Base-by-base conservation (phyloP, 2,329 filamentous ascomycete species). In the Tricladium varicosporioides region DNA sequence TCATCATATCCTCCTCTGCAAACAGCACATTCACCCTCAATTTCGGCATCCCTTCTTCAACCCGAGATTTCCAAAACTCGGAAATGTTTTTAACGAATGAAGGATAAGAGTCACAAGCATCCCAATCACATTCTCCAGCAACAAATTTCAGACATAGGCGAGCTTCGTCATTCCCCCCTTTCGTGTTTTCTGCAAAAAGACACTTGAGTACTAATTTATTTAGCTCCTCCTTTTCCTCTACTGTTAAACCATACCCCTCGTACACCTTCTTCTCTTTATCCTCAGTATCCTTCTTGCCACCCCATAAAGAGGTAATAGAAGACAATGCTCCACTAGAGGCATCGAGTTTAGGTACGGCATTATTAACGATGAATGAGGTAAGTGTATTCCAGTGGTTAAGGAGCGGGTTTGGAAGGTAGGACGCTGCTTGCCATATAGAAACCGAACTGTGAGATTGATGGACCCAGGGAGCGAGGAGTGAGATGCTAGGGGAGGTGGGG, bases 1-100 rank as follows among this genome's bases (percentile, higher is more conserved):
- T 74, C 73, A 80, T 69, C 1, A 70, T 60, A 65, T 79, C 78
- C 2, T 64, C 69, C 14, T 67, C 70, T 1, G 71, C 62, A 62
- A 76, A 76, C 2, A 59, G 45, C 8, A 66, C 51, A 13, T 56
- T 56, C 0, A 69, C 50, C 5, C 33, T 63, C 31, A 69, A 54
- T 22, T 57, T 62, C 36, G 36, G 36, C 44, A 48, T 43, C 13
- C 56, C 61, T 2, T 58, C 48, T 10, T 52, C 48, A 7, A 51
- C 51, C 16, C 43, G 60, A 27, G 59, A 32, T 32, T 57, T 57
- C 63, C 64, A 68, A 11, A 19, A n/a, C 31, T 59, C 33, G 16
- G 50, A 56, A 19, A 67, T 11, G 5, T 49, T 31, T n/a, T 45
- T 19, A 0, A 67, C 63, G 44, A 60, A 63, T 14, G 48, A 60